These are phyloP conservation scores for Dryadomyces quercus-mongolicae DNA, from an alignment of 2,329 filamentous ascomycete species.

Conservation along the genomic window DNA sequence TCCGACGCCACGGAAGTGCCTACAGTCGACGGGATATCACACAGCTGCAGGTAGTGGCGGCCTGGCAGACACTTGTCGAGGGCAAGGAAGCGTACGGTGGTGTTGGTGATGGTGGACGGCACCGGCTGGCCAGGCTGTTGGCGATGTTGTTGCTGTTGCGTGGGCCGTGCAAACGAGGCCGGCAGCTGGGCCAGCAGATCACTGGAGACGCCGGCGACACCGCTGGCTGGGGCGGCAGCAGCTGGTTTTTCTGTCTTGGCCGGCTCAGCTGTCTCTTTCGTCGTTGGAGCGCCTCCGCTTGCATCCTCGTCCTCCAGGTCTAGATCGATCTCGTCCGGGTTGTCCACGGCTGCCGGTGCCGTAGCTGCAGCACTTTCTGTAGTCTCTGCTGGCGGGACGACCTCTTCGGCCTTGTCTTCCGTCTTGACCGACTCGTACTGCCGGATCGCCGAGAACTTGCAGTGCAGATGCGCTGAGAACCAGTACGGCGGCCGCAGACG, in stretches of 20 bases:
- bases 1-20: not conserved
- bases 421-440: slow-evolving; percentile 28
- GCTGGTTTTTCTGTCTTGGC: not conserved
- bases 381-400: slow-evolving; percentile 12
- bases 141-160: slow-evolving; percentile 8
- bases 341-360: slow-evolving; percentile 20
- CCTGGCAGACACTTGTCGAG: slow-evolving; percentile 81
- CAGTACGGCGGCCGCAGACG: slow-evolving; percentile 72
- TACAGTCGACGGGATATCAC: slow-evolving; percentile 35
- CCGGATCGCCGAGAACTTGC: slow-evolving; percentile 67
- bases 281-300: too few relatives aligned
- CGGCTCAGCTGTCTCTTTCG: slow-evolving; percentile 12
- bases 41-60: slow-evolving; percentile 71
- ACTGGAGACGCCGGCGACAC: slow-evolving; percentile 35
- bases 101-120: slow-evolving; percentile 65
- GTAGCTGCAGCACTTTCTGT: slow-evolving; percentile 1
- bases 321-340: slow-evolving; percentile 60
- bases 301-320: slow-evolving; percentile 47
- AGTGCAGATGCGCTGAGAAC: slow-evolving; percentile 91
- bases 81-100: slow-evolving; percentile 69
- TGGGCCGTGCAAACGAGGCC: slow-evolving; percentile 51
- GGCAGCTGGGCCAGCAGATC: slow-evolving; percentile 64
- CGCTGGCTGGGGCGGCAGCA: slow-evolving; percentile 6
- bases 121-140: slow-evolving; percentile 44
- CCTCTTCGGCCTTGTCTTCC: slow-evolving; percentile 22